Base-by-base conservation (phyloP, 495 filamentous ascomycete species). In the Platismatia glauca region DNA sequence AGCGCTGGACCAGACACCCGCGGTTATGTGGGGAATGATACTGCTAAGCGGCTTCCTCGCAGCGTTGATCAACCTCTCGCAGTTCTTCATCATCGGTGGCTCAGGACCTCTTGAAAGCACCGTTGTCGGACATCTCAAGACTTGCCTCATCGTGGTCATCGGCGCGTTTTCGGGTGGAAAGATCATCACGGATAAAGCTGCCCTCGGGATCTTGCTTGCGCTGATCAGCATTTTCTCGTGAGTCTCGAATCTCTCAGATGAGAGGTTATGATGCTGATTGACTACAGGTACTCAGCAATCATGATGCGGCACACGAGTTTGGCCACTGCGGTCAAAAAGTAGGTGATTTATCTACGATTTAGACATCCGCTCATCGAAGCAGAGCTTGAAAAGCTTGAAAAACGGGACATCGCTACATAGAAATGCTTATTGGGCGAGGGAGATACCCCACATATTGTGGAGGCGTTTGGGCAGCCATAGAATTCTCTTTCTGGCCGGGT, bases 11-110 rank as follows among this genome's bases (percentile, higher is more conserved):
- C 74, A 76, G 35, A 78, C 83, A 0, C 76, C 78, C 3, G 63
- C 75, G 7, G 61, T 62, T 29, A 65, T 74, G 5, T 70, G 68
- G 68, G 52, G 60, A 39, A 55, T 75, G 71, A 64, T 79, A 72
- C 41, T 87, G 75, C 46, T 72, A 66, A 70, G 69, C 38, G 86
- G 86, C 11, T 55, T 82, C 18, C 83, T 84, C 62, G 87, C 87
- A 5, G 81, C 80, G 34, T 72, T 89, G 24, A 86, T 90, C 67
- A 90, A 90, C 69, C 76, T 89, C 55, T 86, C 83, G 11, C 86
- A 89, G 67, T 90, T 90, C 68, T 87, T 87, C 68, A 89, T 90
- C 66, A 83, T 90, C 43, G 85, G 61, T 44, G 82, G 82, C 48
- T 83, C 86, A 2, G 87, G 87, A 0, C 81, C 87, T 7, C 84